phyloP scores from a whole-genome alignment of 495 filamentous ascomycete species.

The Aspergillus asperescens region DNA sequence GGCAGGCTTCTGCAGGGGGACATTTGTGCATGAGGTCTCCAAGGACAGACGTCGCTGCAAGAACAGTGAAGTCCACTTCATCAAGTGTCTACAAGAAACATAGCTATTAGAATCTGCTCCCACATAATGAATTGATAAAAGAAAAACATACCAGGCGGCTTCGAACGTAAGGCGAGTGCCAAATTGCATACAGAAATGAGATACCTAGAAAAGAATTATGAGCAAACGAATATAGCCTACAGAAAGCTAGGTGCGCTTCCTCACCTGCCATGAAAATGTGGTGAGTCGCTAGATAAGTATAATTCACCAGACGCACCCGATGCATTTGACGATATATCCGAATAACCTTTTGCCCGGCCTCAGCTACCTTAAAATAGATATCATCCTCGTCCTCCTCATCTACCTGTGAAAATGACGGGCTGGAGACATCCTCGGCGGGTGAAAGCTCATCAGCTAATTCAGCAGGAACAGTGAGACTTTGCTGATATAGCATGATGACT shows the following conservation, averaged over 20 bases:
- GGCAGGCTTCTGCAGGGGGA: conserved; percentile 76
- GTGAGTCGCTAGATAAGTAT: conserved; percentile 94
- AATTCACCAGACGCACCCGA: conserved; percentile 82
- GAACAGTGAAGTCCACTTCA: conserved; percentile 91
- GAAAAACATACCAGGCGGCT: conserved; percentile 64
- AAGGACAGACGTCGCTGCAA: conserved; percentile 88
- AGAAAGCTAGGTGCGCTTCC: conserved; percentile 4
- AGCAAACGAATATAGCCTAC: conserved; percentile 11
- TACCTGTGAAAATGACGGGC: conserved; percentile 51
- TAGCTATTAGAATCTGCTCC: not conserved
- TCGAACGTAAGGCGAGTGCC: conserved; percentile 87
- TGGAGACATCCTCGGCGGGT: conserved; percentile 61
- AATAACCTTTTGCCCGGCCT: conserved; percentile 88
- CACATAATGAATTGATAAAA: not conserved
- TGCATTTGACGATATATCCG: conserved; percentile 88
- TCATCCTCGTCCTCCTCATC: conserved; percentile 83
- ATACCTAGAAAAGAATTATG: conserved; percentile 55
- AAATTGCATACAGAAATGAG: conserved; percentile 93
- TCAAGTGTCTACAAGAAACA: conserved; percentile 64
- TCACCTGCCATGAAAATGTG: conserved; percentile 93
- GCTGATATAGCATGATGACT: conserved; percentile 93
- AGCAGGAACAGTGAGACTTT: conserved; percentile 82
- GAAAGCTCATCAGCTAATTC: conserved; percentile 74
- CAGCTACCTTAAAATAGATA: conserved; percentile 87
- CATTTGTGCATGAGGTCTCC: conserved; percentile 72